These are phyloP conservation scores for Phytophthora multivora DNA, from an alignment of 352 stramenopile genomes.

Conservation along the genomic window DNA sequence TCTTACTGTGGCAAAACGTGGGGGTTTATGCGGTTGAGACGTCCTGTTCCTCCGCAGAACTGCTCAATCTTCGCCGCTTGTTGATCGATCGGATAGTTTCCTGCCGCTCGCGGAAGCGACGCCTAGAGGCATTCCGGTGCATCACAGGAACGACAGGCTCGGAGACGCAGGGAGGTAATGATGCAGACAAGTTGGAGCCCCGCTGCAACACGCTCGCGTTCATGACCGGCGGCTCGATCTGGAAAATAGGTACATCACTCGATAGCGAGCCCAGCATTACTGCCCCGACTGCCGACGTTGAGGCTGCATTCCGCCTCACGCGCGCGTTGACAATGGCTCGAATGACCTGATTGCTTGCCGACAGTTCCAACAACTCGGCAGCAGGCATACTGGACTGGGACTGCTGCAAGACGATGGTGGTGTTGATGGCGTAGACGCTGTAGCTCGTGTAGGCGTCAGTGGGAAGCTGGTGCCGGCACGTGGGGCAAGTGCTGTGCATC, in stretches of 20 bases:
- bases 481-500: conserved; percentile 87
- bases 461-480: conserved; percentile 78
- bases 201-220: conserved; percentile 80
- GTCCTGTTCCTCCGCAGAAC: conserved; percentile 58
- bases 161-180: conserved; percentile 58
- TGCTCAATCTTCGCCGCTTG: conserved; percentile 65
- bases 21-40: conserved; percentile 49
- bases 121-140: conserved; percentile 66
- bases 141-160: conserved; percentile 75
- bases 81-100: conserved; percentile 44
- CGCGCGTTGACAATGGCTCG: conserved; percentile 85
- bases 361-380: conserved; percentile 76
- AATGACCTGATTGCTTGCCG: conserved; percentile 87
- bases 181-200: conserved; percentile 38
- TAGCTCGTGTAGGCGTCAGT: conserved; percentile 87
- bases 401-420: conserved; percentile 88
- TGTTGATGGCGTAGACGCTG: conserved; percentile 91
- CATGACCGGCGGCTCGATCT: conserved; percentile 69
- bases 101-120: conserved; percentile 62
- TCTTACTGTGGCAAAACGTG: conserved; percentile 37
- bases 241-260: conserved; percentile 54
- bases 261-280: conserved; percentile 28
- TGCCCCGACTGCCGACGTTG: conserved; percentile 7
- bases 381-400: conserved; percentile 80
- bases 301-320: conserved; percentile 61